Conservation (phyloP, 495 filamentous ascomycete genomes). For the Apodospora peruviana region DNA sequence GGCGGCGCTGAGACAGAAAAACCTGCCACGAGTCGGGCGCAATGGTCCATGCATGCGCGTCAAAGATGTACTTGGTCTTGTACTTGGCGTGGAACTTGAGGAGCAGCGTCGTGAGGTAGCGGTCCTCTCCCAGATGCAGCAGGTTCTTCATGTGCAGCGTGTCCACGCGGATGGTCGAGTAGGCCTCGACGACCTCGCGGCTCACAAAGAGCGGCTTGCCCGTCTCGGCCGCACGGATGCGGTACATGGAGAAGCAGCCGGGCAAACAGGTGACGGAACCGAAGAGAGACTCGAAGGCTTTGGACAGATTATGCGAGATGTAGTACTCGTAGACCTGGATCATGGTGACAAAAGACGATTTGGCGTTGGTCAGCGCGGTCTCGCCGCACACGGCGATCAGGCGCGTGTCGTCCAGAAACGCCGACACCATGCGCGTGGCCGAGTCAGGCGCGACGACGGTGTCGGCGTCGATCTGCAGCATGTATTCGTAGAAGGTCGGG, state of each 20-base stretch:
- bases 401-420: constrained; percentile 88
- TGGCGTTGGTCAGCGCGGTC: constrained; percentile 92
- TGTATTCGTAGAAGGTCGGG: constrained; percentile 94
- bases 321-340: constrained; percentile 99
- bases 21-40: constrained; percentile 90
- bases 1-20: constrained; percentile 94
- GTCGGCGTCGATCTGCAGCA: constrained; percentile 97
- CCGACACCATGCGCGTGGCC: constrained; percentile 84
- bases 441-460: constrained; percentile 92
- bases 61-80: constrained; percentile 96
- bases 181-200: constrained; percentile 77
- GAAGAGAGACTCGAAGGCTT: constrained; percentile 93
- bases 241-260: constrained; percentile 98
- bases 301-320: constrained; percentile 89
- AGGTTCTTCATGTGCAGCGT: constrained; percentile 99
- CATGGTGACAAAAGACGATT: constrained; percentile 97
- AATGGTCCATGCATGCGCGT: constrained; percentile 90
- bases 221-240: constrained; percentile 85
- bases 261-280: constrained; percentile 95
- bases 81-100: constrained; percentile 88
- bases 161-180: constrained; percentile 89
- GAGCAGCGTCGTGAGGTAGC: constrained; percentile 91
- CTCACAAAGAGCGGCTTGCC: constrained; percentile 96
- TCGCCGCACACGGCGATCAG: constrained; percentile 98
- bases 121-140: constrained; percentile 90